Evolutionary conservation across 2,329 filamentous ascomycete genomes (phyloP), one percentile per base, ranked within the genome.

Genomic region (Aspergillus sp.): DNA sequence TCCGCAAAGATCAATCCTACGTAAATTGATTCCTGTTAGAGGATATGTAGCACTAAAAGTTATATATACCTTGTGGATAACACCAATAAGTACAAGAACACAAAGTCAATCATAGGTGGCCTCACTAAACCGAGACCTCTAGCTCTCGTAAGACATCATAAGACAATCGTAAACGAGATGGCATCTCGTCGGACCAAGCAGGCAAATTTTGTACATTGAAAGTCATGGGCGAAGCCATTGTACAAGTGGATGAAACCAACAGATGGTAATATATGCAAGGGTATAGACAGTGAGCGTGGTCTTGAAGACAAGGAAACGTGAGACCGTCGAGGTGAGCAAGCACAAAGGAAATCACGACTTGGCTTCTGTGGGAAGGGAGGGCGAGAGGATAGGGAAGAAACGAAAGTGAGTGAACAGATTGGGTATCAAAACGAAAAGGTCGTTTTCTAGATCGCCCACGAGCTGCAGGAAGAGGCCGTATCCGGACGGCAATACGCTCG

Each of bases 71-170:
- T 22, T 50, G 20, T 33, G 20, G 42, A 33, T 40, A 33, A 10
- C 51, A 53, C 35, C 26, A 48, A 20, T 54, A 56, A 24, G 26
- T 53, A 56, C 49, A 57, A 42, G 40, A 42, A 38, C 50, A 48
- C 46, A 47, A 33, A 40, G 50, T 38, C 30, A 43, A 49, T 41
- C 45, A 52, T 49, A n/a, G 51, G 47, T 43, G 33, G 24, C 35
- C 47, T 17, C 20, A 46, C 40, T 30, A 41, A 52, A 50, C 30
- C 42, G 49, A 53, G 50, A 42, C 50, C 54, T 54, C 51, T 55
- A 11, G 8, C 3, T 11, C 52, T 60, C 57, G 40, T 60, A 44
- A 52, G 47, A 51, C 42, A 50, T 61, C 57, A 57, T 61, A 55
- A 59, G 53, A 46, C 59, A 57, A 51, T 44, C 56, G 41, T 58